A percentile compares a stretch with the other conserved stretches of the same genome.
phyloP scores from a whole-genome alignment of 148 eudicot genomes.

The Salicornia ramosissima region DNA sequence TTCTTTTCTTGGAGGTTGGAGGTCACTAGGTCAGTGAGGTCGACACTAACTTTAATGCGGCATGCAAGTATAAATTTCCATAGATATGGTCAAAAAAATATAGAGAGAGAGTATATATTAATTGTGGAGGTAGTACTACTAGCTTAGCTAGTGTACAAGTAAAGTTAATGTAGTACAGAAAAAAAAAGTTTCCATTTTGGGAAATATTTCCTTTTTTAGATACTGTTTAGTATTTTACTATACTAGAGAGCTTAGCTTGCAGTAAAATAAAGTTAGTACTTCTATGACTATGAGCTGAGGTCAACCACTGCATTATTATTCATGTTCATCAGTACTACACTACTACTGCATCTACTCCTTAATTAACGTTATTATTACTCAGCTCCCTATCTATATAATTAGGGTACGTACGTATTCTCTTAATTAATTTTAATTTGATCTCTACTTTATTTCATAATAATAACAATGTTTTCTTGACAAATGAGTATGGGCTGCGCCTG shows the following conservation, averaged over 20 bases:
- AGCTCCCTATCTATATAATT: too few relatives aligned
- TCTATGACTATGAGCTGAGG: neutral
- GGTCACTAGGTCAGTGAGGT: too few relatives aligned
- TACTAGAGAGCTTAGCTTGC: constrained; percentile 14
- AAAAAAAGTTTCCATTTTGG: constrained; percentile 9
- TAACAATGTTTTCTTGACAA: too few relatives aligned
- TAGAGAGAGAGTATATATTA: neutral
- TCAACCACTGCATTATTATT: constrained; percentile 20
- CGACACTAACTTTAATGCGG: too few relatives aligned
- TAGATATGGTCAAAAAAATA: neutral
- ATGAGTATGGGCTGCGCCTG: too few relatives aligned
- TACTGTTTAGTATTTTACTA: constrained; percentile 15
- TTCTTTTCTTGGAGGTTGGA: too few relatives aligned
- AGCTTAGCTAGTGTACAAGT: neutral
- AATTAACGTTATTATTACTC: too few relatives aligned
- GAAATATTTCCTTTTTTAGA: neutral
- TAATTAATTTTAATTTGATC: too few relatives aligned
- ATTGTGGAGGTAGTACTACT: neutral
- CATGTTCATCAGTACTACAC: too few relatives aligned
- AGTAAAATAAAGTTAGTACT: neutral
- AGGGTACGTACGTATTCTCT: too few relatives aligned
- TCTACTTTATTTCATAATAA: too few relatives aligned
- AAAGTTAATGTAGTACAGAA: constrained; percentile 6
- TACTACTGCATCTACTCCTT: too few relatives aligned
- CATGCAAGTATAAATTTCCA: neutral